These are phyloP conservation scores for Solanum tarijense DNA, from an alignment of 257 asterid species.

Conservation along the genomic window DNA sequence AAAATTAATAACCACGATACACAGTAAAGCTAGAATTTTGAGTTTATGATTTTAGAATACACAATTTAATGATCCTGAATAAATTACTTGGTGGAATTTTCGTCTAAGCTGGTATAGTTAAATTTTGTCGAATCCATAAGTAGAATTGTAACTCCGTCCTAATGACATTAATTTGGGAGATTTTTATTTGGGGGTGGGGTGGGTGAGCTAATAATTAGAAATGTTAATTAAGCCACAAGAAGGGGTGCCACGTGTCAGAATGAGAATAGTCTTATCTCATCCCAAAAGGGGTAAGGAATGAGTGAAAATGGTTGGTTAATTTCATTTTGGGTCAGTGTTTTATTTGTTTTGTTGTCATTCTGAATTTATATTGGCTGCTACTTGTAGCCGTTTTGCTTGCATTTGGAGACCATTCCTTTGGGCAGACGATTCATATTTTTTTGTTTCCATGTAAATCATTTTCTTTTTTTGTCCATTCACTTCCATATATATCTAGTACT, in stretches of 20 bases:
- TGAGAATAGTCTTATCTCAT: slow-evolving; percentile 21
- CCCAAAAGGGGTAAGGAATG: slow-evolving; percentile 1
- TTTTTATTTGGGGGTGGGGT: neutral
- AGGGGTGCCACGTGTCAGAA: slow-evolving; percentile 17
- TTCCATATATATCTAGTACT: neutral
- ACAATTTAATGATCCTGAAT: neutral
- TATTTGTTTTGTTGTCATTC: neutral
- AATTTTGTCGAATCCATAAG: neutral
- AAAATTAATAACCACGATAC: neutral
- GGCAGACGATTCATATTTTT: neutral
- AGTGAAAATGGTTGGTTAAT: slow-evolving; percentile 10
- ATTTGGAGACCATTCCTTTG: slow-evolving; percentile 17
- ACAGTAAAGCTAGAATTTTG: neutral
- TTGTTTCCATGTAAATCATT: neutral
- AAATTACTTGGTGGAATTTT: neutral
- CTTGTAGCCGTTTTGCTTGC: neutral
- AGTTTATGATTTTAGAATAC: neutral
- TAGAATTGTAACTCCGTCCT: neutral
- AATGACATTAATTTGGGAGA: neutral
- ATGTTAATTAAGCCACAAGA: neutral
- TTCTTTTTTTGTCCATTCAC: neutral
- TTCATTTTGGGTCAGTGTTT: neutral
- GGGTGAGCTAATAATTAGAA: neutral
- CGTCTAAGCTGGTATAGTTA: too few relatives aligned
- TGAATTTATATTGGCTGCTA: neutral